Evolutionary conservation across 2,329 filamentous ascomycete species (phyloP).

Genomic region (Fusarium burgessii): DNA sequence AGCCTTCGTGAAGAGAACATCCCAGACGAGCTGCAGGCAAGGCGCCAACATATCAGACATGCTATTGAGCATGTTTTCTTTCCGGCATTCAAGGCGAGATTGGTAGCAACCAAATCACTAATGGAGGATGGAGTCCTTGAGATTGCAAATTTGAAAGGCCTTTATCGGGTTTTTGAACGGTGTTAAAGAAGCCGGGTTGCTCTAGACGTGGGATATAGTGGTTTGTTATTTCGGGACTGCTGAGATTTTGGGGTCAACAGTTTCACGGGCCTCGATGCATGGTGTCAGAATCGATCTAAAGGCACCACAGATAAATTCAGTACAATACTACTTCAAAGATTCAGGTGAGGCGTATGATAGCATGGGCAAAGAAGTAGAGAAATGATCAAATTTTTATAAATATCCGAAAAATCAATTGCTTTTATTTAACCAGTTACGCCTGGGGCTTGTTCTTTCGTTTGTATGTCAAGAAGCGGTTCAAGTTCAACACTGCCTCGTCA

Average conservation of each 20-base stretch:
- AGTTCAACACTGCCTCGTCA: slow-evolving; percentile 71
- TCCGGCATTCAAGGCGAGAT: slow-evolving; percentile 83
- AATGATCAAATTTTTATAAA: slow-evolving; percentile 6
- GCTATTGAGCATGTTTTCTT: slow-evolving; percentile 90
- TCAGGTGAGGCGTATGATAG: neutral
- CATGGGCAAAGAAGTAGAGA: neutral
- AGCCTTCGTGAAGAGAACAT: slow-evolving; percentile 53
- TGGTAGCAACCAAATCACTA: slow-evolving; percentile 84
- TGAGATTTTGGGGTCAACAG: neutral
- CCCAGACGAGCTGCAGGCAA: slow-evolving; percentile 64
- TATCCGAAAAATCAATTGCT: slow-evolving; percentile 11
- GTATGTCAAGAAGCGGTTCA: slow-evolving; percentile 72
- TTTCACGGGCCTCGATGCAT: slow-evolving; percentile 5
- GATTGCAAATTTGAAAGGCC: slow-evolving; percentile 88
- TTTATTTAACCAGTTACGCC: slow-evolving; percentile 43
- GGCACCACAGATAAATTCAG: neutral
- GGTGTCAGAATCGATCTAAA: slow-evolving; percentile 1
- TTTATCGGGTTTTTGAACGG: slow-evolving; percentile 95
- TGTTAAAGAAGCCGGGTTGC: slow-evolving; percentile 67
- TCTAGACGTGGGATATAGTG: slow-evolving; percentile 1
- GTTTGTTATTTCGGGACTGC: slow-evolving; percentile 9
- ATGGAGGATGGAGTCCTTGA: slow-evolving; percentile 83
- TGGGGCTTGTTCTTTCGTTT: slow-evolving; percentile 68
- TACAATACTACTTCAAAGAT: neutral
- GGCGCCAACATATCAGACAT: slow-evolving; percentile 77